Evolutionary conservation across 2,329 filamentous ascomycete genomes (phyloP).

Genomic region (Venturia nashicola): DNA sequence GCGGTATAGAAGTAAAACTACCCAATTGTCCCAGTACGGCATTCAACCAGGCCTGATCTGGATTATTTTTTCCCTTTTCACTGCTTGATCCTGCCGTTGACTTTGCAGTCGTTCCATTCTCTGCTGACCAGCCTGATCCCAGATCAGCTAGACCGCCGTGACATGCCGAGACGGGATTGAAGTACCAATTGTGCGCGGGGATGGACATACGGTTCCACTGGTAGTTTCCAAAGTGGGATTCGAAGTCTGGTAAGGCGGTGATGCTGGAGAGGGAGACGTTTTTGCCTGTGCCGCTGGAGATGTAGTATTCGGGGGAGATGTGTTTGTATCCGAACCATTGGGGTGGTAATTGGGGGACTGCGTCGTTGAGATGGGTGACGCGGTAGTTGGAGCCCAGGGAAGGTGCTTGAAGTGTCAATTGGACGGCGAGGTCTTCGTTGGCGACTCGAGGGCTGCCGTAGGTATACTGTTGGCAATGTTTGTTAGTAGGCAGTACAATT

Average conservation of each 20-base stretch:
- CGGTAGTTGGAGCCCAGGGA: neutral
- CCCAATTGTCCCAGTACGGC: neutral
- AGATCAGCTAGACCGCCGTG: neutral
- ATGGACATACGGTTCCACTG: neutral
- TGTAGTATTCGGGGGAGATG: slow-evolving; percentile 2
- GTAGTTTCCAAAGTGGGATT: neutral
- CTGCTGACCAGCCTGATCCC: neutral
- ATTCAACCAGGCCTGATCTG: neutral
- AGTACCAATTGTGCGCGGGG: neutral
- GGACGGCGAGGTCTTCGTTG: neutral
- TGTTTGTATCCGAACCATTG: neutral
- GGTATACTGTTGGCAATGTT: neutral
- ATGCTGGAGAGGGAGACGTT: neutral
- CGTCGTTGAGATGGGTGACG: neutral
- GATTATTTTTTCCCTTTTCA: neutral
- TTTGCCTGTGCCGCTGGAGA: neutral
- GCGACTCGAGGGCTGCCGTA: neutral
- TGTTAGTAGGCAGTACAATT: too few species aligned
- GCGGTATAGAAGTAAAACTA: neutral
- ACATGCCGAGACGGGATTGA: neutral
- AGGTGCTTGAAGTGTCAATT: neutral
- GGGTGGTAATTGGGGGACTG: neutral
- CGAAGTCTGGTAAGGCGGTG: neutral
- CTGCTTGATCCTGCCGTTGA: neutral
- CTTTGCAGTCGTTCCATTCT: neutral